Percentiles rank a stretch among this genome's conserved stretches.
phyloP scores from a whole-genome alignment of 306 rosid species.

The Phaseolus lunatus region DNA sequence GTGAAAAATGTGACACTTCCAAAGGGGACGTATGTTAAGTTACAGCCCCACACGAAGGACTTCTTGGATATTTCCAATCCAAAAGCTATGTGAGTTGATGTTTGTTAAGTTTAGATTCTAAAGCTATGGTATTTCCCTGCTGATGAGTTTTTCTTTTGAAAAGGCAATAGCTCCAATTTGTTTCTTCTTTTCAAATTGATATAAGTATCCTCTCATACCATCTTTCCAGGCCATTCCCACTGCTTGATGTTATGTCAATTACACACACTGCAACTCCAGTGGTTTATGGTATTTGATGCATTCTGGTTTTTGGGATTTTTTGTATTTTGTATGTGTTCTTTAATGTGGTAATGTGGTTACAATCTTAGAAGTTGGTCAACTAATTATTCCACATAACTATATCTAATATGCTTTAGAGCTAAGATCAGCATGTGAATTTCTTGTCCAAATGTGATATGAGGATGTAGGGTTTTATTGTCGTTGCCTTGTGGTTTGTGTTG shows the following conservation, averaged over 20 bases:
- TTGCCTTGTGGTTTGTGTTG: conserved; percentile 7
- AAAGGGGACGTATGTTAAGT: conserved; percentile 94
- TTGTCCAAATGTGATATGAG: not conserved
- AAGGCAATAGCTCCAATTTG: conserved; percentile 27
- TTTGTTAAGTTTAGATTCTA: conserved; percentile 34
- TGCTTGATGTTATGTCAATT: conserved; percentile 18
- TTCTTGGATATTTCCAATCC: conserved; percentile 98
- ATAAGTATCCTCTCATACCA: conserved; percentile 13
- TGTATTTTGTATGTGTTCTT: not conserved
- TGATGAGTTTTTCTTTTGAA: conserved; percentile 27
- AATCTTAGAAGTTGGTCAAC: not conserved
- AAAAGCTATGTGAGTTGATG: conserved; percentile 90
- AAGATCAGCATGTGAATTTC: conserved; percentile 15
- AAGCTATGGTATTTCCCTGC: conserved; percentile 18
- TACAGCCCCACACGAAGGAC: conserved; percentile 97
- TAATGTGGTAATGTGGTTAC: not conserved
- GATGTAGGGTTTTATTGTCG: not conserved
- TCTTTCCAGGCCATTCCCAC: not conserved
- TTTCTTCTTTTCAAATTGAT: conserved; percentile 9
- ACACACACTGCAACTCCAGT: not conserved
- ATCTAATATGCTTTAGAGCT: not conserved
- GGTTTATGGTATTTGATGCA: not conserved
- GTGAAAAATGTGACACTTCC: conserved; percentile 96
- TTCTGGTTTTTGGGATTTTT: not conserved
- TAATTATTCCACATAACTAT: conserved; percentile 17